Conservation (phyloP, 306 rosid species). For the Prosopis cineraria region DNA sequence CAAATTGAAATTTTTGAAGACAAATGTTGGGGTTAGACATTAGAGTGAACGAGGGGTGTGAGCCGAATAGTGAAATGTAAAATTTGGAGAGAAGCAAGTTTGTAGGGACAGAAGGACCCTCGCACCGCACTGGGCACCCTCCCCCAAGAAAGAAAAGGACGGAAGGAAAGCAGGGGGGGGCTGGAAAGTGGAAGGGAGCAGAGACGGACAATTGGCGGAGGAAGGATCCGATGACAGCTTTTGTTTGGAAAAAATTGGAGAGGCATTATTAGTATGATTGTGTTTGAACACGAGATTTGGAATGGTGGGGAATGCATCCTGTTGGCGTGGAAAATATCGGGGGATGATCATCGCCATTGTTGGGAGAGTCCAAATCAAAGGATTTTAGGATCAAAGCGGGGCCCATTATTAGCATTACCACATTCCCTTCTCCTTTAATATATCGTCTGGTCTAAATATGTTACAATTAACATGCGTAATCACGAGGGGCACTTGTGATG, state of each 20-base stretch:
- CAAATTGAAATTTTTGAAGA: no score
- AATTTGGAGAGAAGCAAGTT: no score
- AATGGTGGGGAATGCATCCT: neutral
- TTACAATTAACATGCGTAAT: conserved; percentile 15
- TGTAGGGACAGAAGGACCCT: neutral
- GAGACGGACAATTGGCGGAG: neutral
- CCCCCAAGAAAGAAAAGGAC: neutral
- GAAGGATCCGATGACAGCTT: neutral
- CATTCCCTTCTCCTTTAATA: no score
- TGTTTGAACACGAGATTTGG: neutral
- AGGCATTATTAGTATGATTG: neutral
- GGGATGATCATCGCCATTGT: neutral
- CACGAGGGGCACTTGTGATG: neutral
- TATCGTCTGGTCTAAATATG: no score
- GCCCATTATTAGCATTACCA: no score
- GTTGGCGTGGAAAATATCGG: neutral
- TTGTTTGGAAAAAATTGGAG: neutral
- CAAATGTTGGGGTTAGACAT: no score
- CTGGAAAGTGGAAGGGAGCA: neutral
- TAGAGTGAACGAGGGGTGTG: no score
- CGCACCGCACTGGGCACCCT: neutral
- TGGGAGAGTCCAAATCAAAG: conserved; percentile 33
- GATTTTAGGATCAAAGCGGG: conserved; percentile 55
- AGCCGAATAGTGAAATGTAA: no score
- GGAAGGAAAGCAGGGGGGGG: neutral